phyloP scores from a whole-genome alignment of 2,329 filamentous ascomycete species.

The Colletotrichum cereale region DNA sequence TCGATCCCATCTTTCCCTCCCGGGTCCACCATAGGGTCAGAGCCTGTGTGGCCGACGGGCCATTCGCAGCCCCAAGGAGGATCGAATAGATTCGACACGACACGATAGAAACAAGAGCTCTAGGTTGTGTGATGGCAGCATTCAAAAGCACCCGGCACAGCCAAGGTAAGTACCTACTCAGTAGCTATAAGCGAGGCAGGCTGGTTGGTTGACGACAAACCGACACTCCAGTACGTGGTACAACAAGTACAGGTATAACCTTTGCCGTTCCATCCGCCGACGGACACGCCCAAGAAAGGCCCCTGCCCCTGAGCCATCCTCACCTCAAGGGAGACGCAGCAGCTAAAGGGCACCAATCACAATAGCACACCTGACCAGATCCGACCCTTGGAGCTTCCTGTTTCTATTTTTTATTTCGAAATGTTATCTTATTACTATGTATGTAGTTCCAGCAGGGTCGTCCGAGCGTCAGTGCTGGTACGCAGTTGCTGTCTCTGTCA shows the following conservation, averaged over 20 bases:
- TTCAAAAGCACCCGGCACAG: neutral
- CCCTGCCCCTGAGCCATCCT: conserved; percentile 1
- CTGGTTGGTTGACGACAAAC: neutral
- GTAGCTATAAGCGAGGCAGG: no score
- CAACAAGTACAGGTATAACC: neutral
- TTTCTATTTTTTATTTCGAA: no score
- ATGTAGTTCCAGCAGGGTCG: no score
- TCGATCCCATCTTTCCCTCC: conserved; percentile 30
- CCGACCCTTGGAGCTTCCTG: conserved; percentile 6
- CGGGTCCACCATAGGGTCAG: conserved; percentile 8
- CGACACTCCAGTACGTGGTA: no score
- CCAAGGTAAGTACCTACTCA: no score
- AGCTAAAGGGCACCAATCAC: conserved; percentile 18
- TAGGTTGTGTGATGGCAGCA: neutral
- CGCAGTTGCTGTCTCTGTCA: neutral
- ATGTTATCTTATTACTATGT: no score
- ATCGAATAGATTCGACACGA: neutral
- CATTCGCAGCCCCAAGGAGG: no score
- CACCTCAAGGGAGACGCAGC: conserved; percentile 11
- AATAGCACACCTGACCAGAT: neutral
- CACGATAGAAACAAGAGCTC: neutral
- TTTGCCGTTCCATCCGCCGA: neutral
- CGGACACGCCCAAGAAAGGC: conserved; percentile 8
- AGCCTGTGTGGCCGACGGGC: neutral
- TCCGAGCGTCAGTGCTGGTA: neutral